phyloP scores from a whole-genome alignment of 2,329 filamentous ascomycete genomes.

The Cordyceps cateniannulata region DNA sequence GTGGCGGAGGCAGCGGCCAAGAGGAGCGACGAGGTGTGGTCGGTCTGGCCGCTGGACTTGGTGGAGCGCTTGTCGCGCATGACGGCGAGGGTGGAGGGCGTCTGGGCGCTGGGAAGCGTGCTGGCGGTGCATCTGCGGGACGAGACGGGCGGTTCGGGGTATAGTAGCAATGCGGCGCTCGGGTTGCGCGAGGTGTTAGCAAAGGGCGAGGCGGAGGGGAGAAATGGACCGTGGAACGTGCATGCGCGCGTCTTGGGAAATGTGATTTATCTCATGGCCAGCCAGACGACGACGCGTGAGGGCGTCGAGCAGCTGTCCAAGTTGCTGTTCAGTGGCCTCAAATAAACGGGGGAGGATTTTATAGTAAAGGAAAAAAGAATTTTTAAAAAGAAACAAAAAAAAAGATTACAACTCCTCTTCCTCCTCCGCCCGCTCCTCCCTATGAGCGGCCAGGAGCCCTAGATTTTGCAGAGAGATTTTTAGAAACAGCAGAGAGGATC shows the following conservation, averaged over 20 bases:
- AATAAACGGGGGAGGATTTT: background rate
- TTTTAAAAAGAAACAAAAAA: too few species aligned
- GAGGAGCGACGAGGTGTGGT: conserved; percentile 44
- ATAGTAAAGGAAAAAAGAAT: too few species aligned
- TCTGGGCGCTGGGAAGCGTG: conserved; percentile 70
- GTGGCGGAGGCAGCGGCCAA: background rate
- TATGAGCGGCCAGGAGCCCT: too few species aligned
- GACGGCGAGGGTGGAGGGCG: conserved; percentile 49
- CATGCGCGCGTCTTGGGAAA: conserved; percentile 51
- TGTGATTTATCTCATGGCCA: conserved; percentile 52
- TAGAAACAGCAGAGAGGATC: too few species aligned
- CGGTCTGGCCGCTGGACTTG: conserved; percentile 60
- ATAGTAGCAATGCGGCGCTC: conserved; percentile 41
- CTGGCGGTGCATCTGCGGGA: conserved; percentile 55
- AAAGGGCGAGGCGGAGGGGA: conserved; percentile 20
- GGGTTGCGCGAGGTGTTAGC: conserved; percentile 33
- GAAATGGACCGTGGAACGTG: conserved; percentile 38
- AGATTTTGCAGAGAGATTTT: too few species aligned
- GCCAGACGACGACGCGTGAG: conserved; percentile 35
- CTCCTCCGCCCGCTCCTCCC: too few species aligned
- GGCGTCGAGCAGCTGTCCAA: conserved; percentile 22
- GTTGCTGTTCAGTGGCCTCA: background rate
- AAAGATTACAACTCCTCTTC: too few species aligned
- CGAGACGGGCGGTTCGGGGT: conserved; percentile 32
- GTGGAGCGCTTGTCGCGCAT: conserved; percentile 51